Evolutionary conservation across 225 moss, liverwort and hornwort genomes (phyloP).

Genomic region (Ulota crispa): DNA sequence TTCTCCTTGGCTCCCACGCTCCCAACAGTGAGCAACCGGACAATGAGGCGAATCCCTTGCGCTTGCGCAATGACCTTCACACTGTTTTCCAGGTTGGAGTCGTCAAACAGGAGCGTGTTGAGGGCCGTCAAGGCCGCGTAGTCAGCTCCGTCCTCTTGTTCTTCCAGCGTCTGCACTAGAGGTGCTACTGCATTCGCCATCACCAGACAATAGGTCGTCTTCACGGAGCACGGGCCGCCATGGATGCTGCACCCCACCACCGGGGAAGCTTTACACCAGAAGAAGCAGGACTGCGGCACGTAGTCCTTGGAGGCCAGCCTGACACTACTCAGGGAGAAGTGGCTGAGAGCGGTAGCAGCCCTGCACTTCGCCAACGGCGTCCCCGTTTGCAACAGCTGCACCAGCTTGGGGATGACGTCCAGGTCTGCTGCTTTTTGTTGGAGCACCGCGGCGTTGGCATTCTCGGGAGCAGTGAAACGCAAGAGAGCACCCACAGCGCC

Average conservation of each 20-base stretch:
- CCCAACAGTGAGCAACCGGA: conserved; percentile 73
- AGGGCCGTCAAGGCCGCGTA: conserved; percentile 80
- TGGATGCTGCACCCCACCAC: conserved; percentile 62
- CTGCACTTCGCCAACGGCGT: conserved; percentile 68
- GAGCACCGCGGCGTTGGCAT: conserved; percentile 31
- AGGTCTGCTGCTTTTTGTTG: conserved; percentile 69
- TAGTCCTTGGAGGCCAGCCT: conserved; percentile 54
- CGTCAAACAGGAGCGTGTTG: conserved; percentile 62
- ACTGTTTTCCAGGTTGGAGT: conserved; percentile 53
- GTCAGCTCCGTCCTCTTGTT: conserved; percentile 72
- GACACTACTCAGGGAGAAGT: conserved; percentile 66
- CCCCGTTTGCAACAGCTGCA: conserved; percentile 66
- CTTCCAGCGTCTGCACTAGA: conserved; percentile 80
- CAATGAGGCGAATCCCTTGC: conserved; percentile 68
- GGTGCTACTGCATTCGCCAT: conserved; percentile 71
- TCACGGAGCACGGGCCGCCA: conserved; percentile 67
- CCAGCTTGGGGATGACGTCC: conserved; percentile 72
- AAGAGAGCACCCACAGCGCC: conserved; percentile 67
- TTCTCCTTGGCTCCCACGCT: conserved; percentile 77
- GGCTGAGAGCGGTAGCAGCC: conserved; percentile 70
- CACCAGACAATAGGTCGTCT: conserved; percentile 79
- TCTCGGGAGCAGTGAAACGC: conserved; percentile 71
- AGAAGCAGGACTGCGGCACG: conserved; percentile 37
- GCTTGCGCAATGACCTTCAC: conserved; percentile 77
- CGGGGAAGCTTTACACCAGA: conserved; percentile 48